These are phyloP conservation scores for Bipolaris sorokiniana DNA, from an alignment of 2,329 filamentous ascomycete genomes.

Conservation along the genomic window DNA sequence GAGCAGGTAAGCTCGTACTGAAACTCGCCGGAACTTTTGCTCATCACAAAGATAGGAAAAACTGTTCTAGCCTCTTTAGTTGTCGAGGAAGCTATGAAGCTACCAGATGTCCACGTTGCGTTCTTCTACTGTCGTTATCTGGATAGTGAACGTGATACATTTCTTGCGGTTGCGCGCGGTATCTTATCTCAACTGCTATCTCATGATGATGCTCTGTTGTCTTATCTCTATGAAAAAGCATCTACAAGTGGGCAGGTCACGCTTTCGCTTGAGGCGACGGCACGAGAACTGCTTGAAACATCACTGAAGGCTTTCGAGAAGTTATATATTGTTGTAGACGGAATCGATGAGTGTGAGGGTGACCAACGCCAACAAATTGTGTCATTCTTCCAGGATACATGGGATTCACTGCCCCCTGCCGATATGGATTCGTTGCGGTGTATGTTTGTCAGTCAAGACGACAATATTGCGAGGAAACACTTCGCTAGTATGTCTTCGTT, in stretches of 20 bases:
- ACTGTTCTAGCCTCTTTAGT: slow-evolving; percentile 37
- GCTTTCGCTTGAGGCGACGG: background rate
- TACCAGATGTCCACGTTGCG: slow-evolving; percentile 10
- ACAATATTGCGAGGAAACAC: slow-evolving; percentile 9
- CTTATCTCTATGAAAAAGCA: slow-evolving; percentile 1
- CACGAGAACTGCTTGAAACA: slow-evolving; percentile 12
- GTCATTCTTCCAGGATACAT: slow-evolving; percentile 18
- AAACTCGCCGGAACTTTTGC: background rate
- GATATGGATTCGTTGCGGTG: slow-evolving; percentile 18
- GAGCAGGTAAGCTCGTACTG: slow-evolving; percentile 13
- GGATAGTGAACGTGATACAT: slow-evolving; percentile 14
- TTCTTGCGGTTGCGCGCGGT: slow-evolving; percentile 2
- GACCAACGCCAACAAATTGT: slow-evolving; percentile 31
- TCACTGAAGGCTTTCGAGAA: slow-evolving; percentile 32
- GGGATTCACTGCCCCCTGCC: slow-evolving; percentile 20
- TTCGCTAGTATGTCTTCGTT: slow-evolving; percentile 6
- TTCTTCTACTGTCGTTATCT: slow-evolving; percentile 34
- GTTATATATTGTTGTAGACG: slow-evolving; percentile 34
- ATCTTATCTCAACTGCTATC: slow-evolving; percentile 3
- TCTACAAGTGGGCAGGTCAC: slow-evolving; percentile 3
- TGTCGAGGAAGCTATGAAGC: slow-evolving; percentile 26
- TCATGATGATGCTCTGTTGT: background rate
- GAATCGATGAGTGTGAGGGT: slow-evolving; percentile 52
- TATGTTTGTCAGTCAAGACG: slow-evolving; percentile 35
- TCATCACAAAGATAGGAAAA: slow-evolving; percentile 26